Evolutionary conservation across 1,284 basidiomycete genomes (phyloP), one percentile per base, ranked within the genome.

Genomic region (Rhodotorula sp.): DNA sequence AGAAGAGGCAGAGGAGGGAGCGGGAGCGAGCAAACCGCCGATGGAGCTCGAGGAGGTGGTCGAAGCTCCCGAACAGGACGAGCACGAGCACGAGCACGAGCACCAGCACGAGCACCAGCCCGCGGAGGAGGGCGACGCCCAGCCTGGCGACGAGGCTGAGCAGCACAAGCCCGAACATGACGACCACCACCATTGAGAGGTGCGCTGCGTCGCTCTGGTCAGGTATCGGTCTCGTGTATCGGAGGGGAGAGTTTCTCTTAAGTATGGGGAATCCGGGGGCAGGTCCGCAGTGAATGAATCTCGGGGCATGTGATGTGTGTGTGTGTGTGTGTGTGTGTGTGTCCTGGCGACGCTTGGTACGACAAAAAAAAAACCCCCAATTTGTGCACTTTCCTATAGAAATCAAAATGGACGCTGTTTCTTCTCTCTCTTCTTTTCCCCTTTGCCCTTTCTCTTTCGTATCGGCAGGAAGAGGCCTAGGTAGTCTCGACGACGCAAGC

Each of bases 31-130:
- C 43, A 64, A 64, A 12, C 68, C 68, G 49, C 68, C 68, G 31
- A 62, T 69, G 60, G 68, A 62, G n/a, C 60, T 69, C 34, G 68
- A 69, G 47, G 68, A 69, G 47, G 64, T 62, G 10, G 68, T 65
- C 23, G 68, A 69, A 47, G 64, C 58, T 34, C 54, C 54, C 10
- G 34, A 26, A 2, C 54, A 4, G 14, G 61, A 58, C 15, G 49
- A 29, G 26, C 14, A 56, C 15, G 8, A 18, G 26, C 52, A 56
- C 60, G 43, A 43, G 26, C n/a, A 29, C 10, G 47, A 51, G 39
- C 62, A 58, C 29, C 26, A 59, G 47, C 20, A 51, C 26, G 21
- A 49, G n/a, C 39, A 62, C 43, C 10, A 59, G 5, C n/a, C 29
- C 29, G 29, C 29, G 29, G 29, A 29, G 29, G 29, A 29, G 29